These are phyloP conservation scores for Globisporangium ultimum DNA, from an alignment of 352 stramenopile genomes.

Conservation along the genomic window DNA sequence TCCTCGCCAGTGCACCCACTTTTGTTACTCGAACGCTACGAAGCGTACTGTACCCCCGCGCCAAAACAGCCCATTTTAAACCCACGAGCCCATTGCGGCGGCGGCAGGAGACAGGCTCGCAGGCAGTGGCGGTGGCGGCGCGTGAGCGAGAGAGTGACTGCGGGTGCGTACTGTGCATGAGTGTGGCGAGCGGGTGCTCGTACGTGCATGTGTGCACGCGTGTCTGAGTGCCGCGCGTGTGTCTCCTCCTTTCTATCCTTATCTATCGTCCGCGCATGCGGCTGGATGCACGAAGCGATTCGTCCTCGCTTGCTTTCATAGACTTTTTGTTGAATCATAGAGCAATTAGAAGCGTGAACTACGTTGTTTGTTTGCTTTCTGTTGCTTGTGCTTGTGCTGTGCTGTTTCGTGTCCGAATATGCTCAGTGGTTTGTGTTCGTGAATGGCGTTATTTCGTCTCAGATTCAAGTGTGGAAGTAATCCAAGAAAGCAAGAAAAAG, in stretches of 20 bases:
- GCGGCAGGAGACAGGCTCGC: too few species aligned
- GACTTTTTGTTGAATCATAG: not conserved
- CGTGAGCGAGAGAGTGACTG: not conserved
- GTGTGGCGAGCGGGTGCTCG: not conserved
- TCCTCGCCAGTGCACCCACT: conserved; percentile 6
- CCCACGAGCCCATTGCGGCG: not conserved
- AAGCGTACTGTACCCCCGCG: not conserved
- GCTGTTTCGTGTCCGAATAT: not conserved
- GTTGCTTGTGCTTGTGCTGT: not conserved
- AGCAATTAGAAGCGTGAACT: not conserved
- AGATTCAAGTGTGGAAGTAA: not conserved
- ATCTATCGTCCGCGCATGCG: too few species aligned
- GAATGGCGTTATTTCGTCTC: too few species aligned
- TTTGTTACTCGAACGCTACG: conserved; percentile 7
- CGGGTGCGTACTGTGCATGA: conserved; percentile 2
- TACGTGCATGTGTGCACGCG: not conserved
- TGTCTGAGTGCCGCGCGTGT: not conserved
- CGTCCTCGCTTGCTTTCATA: not conserved
- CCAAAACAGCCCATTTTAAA: conserved; percentile 10
- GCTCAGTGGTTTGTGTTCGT: not conserved
- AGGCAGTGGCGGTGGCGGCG: not conserved
- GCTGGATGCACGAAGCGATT: too few species aligned
- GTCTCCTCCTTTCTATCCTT: not conserved
- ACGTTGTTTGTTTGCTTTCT: not conserved
- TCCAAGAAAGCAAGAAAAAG: not conserved